Base-by-base conservation (phyloP, 257 asterid genomes). In the Nicotiana knightiana region DNA sequence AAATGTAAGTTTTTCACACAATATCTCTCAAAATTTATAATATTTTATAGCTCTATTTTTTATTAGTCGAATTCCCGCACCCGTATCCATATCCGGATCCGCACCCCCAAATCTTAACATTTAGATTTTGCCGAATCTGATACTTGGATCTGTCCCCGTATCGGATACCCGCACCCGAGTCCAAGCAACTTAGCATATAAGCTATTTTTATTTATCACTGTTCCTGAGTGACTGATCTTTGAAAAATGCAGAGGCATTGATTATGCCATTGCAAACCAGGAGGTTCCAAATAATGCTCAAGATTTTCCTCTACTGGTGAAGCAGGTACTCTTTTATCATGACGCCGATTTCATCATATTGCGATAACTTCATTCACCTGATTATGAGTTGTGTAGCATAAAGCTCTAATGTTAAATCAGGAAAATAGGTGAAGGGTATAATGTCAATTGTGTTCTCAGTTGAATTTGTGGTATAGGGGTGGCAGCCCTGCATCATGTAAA, bases 221-320 rank as follows among this genome's bases (percentile, higher is more conserved):
- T 79, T 82, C 54, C 51, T 83, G 81, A 82, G 30, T 66, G 79
- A 28, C 61, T 82, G 28, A n/a, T 66, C 26, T 83, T 83, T 55
- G 67, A 3, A 39, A 76, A 78, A 75, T 90, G 88, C 90, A 95
- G 99, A 88, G 94, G 96, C 67, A 88, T 95, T 81, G 98, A 95
- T 88, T 90, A 84, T 88, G 85, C 93, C 58, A 82, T 95, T 85
- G 90, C 97, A 57, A 93, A 89, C 86, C 84, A 85, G 5, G 92
- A 89, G 85, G 83, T 89, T 77, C 91, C 94, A 9, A 55, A 63
- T 65, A 87, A 90, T 85, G 90, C 89, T 63, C 84, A n/a, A 21
- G 94, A 90, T 43, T 86, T 95, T 81, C 97, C 99, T 88, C 46
- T 84, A 12, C 81, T 92, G 32, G 43, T 92, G 85, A 95, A 91